Conservation (phyloP, 345 rosid species). For the Populus nigra region DNA sequence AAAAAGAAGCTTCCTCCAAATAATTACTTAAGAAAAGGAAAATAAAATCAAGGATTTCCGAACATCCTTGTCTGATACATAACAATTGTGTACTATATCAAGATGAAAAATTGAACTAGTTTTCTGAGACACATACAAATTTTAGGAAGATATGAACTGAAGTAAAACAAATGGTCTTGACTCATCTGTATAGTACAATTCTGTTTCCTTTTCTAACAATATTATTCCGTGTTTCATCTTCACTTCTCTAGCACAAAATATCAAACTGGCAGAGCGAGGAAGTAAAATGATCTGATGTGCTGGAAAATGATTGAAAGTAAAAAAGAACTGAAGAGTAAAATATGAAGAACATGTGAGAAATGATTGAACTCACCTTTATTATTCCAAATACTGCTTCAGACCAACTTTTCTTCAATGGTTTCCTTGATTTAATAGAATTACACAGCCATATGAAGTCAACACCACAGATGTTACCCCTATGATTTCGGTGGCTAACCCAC, state of each 20-base stretch:
- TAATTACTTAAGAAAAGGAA: background rate
- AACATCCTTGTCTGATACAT: background rate
- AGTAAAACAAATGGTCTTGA: background rate
- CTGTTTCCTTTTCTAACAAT: background rate
- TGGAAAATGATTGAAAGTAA: background rate
- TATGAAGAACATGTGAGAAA: background rate
- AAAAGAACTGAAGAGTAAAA: slow-evolving; percentile 4
- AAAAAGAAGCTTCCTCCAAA: background rate
- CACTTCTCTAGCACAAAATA: background rate
- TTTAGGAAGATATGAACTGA: background rate
- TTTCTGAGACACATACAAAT: background rate
- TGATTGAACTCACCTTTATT: slow-evolving; percentile 48
- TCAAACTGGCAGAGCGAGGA: background rate
- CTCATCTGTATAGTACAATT: background rate
- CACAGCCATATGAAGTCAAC: slow-evolving; percentile 98
- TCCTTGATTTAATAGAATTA: slow-evolving; percentile 52
- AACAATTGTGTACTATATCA: background rate
- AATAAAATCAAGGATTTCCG: background rate
- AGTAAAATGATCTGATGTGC: background rate
- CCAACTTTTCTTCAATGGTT: slow-evolving; percentile 64
- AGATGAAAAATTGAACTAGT: background rate
- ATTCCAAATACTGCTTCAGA: slow-evolving; percentile 68
- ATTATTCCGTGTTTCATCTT: background rate
- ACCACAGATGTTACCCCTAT: slow-evolving; percentile 94
- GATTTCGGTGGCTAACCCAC: slow-evolving; percentile 99